Evolutionary conservation across 257 asterid genomes (phyloP).

Genomic region (Thymus quinquecostatus): DNA sequence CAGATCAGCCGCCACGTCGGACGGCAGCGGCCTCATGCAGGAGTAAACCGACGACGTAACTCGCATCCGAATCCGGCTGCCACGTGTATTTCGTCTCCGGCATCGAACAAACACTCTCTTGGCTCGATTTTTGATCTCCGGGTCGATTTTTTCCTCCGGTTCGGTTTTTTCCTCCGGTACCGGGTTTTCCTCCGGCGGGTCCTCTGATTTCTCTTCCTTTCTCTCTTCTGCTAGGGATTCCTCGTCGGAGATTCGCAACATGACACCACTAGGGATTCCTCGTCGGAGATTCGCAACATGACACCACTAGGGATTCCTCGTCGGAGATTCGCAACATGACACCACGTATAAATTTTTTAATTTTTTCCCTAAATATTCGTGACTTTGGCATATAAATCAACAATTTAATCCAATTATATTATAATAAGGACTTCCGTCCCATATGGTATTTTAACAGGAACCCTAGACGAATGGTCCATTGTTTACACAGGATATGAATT

Average conservation of each 20-base stretch:
- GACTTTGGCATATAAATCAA: no score
- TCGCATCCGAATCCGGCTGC: constrained; percentile 36
- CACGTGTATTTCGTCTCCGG: constrained; percentile 19
- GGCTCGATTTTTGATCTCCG: background rate
- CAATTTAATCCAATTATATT: no score
- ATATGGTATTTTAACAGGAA: no score
- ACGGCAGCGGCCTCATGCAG: constrained; percentile 53
- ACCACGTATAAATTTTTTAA: no score
- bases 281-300: no score
- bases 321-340: background rate
- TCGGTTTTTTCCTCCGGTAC: background rate
- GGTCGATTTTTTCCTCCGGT: constrained; percentile 5
- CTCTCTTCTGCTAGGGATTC: background rate
- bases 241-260: no score
- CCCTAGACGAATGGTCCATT: no score
- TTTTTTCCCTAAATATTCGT: no score
- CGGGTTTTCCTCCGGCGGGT: background rate
- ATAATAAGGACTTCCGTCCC: no score
- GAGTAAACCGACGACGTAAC: constrained; percentile 47
- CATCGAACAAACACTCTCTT: constrained; percentile 8
- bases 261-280: no score
- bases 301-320: background rate
- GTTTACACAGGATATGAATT: no score
- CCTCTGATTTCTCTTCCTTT: constrained; percentile 16
- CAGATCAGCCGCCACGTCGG: constrained; percentile 56